Conservation (phyloP, 352 stramenopile genomes). For the Globisporangium okanoganense region DNA sequence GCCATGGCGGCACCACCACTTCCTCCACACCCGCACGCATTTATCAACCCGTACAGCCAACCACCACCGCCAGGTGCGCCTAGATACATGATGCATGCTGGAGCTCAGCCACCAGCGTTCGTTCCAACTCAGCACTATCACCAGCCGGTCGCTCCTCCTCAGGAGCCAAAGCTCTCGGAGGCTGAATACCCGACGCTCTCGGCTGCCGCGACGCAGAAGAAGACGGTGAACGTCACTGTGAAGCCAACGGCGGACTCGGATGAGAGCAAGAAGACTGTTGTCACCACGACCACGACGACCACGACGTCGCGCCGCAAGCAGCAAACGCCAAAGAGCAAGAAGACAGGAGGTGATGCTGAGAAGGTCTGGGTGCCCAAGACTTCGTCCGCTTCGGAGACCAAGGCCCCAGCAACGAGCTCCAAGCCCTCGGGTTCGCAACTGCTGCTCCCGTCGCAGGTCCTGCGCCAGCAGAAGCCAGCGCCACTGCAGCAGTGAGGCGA, state of each 20-base stretch:
- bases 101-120: neutral
- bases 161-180: conserved; percentile 2
- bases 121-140: neutral
- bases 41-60: conserved; percentile 21
- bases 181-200: conserved; percentile 27
- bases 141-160: neutral
- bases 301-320: conserved; percentile 6
- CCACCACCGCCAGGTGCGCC: neutral
- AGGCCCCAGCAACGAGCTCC: neutral
- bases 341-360: conserved; percentile 5
- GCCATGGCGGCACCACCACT: conserved; percentile 12
- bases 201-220: conserved; percentile 10
- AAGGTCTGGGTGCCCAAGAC: conserved; percentile 38
- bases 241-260: neutral
- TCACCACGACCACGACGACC: conserved; percentile 19
- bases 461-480: conserved; percentile 33
- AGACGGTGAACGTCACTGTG: conserved; percentile 1
- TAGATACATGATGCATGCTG: neutral
- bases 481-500: conserved; percentile 11
- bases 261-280: conserved; percentile 9
- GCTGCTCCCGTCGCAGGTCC: conserved; percentile 45
- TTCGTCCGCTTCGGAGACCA: conserved; percentile 17
- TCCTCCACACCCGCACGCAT: conserved; percentile 18
- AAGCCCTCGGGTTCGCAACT: conserved; percentile 26
- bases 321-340: conserved; percentile 10